A percentile compares a stretch with the other conserved stretches of the same genome.
These are phyloP conservation scores for Peronosclerospora sorghi DNA, from an alignment of 352 stramenopile genomes.

Conservation along the genomic window DNA sequence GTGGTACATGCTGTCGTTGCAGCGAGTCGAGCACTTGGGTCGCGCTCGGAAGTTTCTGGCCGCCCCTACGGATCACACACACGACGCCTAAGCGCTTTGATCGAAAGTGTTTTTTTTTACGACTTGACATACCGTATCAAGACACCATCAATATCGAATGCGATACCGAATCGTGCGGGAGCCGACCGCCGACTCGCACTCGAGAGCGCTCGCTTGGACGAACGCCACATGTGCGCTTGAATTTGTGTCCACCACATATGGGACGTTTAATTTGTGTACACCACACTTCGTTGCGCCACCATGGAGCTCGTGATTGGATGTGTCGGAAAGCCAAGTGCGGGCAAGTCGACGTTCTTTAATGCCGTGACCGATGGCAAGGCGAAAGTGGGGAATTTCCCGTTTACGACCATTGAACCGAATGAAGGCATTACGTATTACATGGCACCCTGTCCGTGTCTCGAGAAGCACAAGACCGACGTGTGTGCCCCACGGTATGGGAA, in stretches of 20 bases:
- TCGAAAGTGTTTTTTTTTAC: too few species aligned
- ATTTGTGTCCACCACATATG: too few species aligned
- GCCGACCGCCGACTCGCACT: neutral
- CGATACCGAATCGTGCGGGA: slow-evolving; percentile 66
- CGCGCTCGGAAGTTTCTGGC: slow-evolving; percentile 57
- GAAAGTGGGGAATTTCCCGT: slow-evolving; percentile 83
- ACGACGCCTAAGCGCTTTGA: too few species aligned
- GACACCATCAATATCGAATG: slow-evolving; percentile 89
- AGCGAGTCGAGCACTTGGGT: slow-evolving; percentile 58
- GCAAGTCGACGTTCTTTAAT: slow-evolving; percentile 88
- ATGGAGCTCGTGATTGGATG: slow-evolving; percentile 86
- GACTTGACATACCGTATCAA: slow-evolving; percentile 62
- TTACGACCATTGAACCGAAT: slow-evolving; percentile 86
- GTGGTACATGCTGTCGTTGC: slow-evolving; percentile 47
- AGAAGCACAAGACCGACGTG: slow-evolving; percentile 41
- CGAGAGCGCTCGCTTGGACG: too few species aligned
- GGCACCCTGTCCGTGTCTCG: slow-evolving; percentile 64
- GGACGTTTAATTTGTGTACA: slow-evolving; percentile 1
- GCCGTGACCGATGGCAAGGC: slow-evolving; percentile 82
- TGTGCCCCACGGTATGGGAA: slow-evolving; percentile 71
- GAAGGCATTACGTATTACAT: slow-evolving; percentile 86
- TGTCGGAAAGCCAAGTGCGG: slow-evolving; percentile 79
- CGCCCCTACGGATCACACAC: slow-evolving; percentile 27
- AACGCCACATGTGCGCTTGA: slow-evolving; percentile 16
- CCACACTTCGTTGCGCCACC: neutral